Conservation (phyloP, 768 basidiomycete species). For the Suillus alpinus region DNA sequence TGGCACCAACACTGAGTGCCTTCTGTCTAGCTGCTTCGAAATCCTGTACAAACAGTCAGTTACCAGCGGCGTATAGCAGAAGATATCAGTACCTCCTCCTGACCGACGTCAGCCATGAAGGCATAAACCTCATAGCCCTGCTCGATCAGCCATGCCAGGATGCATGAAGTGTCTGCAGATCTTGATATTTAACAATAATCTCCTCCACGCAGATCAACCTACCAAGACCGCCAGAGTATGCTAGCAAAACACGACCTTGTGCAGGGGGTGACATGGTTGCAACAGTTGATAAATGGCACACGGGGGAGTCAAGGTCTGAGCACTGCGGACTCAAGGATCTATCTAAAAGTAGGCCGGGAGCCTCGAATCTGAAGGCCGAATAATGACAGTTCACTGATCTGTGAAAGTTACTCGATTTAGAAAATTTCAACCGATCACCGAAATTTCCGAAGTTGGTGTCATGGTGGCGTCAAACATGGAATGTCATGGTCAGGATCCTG, state of each 20-base stretch:
- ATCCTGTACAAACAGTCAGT: constrained; percentile 52
- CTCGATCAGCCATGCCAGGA: constrained; percentile 98
- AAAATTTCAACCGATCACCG: not conserved
- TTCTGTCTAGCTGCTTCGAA: constrained; percentile 90
- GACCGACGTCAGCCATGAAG: constrained; percentile 95
- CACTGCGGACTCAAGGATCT: too few relatives aligned
- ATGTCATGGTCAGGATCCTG: not conserved
- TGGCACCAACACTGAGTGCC: constrained; percentile 89
- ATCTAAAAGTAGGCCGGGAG: not conserved
- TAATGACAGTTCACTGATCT: not conserved
- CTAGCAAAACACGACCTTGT: constrained; percentile 86
- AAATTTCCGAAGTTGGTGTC: not conserved
- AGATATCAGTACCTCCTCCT: constrained; percentile 64
- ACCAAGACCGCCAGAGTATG: constrained; percentile 99
- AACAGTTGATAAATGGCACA: not conserved
- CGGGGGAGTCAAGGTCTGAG: not conserved
- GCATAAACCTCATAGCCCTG: constrained; percentile 96
- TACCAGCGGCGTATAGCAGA: not conserved
- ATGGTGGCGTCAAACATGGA: not conserved
- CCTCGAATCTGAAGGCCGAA: not conserved
- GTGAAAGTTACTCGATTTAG: not conserved
- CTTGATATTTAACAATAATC: not conserved
- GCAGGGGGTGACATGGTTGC: not conserved
- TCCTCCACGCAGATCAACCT: constrained; percentile 28
- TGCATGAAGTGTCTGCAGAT: constrained; percentile 90